Conservation (phyloP, 257 asterid species). For the Capsicum rhomboideum region DNA sequence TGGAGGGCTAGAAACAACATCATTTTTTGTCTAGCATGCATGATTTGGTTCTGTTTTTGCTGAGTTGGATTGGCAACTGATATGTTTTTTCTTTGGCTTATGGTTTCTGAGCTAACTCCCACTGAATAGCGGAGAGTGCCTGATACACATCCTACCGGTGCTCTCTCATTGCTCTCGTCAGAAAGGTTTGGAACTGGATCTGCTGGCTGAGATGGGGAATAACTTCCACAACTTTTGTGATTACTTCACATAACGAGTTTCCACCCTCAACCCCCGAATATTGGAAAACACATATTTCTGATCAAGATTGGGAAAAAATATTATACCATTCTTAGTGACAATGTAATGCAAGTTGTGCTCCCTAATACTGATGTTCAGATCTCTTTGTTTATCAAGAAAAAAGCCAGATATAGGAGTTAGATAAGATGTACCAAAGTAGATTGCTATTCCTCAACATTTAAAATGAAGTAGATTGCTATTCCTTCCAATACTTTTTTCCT, state of each 20-base stretch:
- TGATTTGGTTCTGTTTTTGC: too few relatives aligned
- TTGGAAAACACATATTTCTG: not conserved
- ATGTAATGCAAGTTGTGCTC: not conserved
- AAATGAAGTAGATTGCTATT: not conserved
- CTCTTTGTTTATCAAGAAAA: not conserved
- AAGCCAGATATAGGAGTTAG: not conserved
- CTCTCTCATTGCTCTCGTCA: not conserved
- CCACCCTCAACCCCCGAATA: not conserved
- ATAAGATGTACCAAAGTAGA: not conserved
- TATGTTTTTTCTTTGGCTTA: not conserved
- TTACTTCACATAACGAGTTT: not conserved
- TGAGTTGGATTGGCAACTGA: not conserved
- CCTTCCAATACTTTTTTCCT: not conserved
- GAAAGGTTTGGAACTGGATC: not conserved
- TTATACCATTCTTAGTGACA: not conserved
- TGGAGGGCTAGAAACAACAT: not conserved
- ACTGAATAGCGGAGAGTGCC: not conserved
- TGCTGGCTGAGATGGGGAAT: not conserved
- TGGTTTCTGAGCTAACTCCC: not conserved
- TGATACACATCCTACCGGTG: not conserved
- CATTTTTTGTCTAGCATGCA: not conserved
- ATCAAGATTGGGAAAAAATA: not conserved
- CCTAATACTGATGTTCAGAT: not conserved
- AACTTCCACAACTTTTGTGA: not conserved
- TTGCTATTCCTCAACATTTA: not conserved